phyloP scores from a whole-genome alignment of 78 protist genomes.

The Pigoraptor vietnamica region DNA sequence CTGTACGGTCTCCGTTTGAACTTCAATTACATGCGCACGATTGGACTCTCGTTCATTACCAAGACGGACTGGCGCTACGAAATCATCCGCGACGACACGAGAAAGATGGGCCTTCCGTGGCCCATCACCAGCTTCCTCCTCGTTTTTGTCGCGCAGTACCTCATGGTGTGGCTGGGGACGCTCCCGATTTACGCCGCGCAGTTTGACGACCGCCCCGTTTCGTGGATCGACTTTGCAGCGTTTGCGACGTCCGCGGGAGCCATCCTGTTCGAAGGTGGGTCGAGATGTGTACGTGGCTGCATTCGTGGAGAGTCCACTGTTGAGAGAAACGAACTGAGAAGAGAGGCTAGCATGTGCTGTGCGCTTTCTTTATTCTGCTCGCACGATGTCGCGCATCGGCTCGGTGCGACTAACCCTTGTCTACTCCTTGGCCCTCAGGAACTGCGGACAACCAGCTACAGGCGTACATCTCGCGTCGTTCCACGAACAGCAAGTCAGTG shows the following conservation, averaged over 20 bases:
- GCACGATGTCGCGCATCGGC: neutral
- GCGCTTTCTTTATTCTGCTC: too few relatives aligned
- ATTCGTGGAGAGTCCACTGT: neutral
- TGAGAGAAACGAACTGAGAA: too few relatives aligned
- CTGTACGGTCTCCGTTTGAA: neutral
- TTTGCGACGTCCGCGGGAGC: neutral
- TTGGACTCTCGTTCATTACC: neutral
- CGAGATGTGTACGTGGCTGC: too few relatives aligned
- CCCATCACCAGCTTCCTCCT: neutral
- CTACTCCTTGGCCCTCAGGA: neutral
- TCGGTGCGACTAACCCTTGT: neutral
- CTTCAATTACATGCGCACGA: conserved; percentile 14
- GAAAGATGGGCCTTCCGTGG: neutral
- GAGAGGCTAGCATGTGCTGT: too few relatives aligned
- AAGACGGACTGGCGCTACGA: conserved; percentile 23
- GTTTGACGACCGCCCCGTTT: neutral
- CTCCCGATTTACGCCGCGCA: neutral
- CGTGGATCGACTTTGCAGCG: neutral
- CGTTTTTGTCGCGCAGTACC: conserved; percentile 3
- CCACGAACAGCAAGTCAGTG: neutral
- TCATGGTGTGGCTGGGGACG: neutral
- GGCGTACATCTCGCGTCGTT: neutral
- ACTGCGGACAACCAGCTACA: conserved; percentile 1
- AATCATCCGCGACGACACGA: neutral
- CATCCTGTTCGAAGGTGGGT: neutral